These are phyloP conservation scores for Buxus sempervirens DNA, from an alignment of 164 flowering plant genomes.

Conservation along the genomic window DNA sequence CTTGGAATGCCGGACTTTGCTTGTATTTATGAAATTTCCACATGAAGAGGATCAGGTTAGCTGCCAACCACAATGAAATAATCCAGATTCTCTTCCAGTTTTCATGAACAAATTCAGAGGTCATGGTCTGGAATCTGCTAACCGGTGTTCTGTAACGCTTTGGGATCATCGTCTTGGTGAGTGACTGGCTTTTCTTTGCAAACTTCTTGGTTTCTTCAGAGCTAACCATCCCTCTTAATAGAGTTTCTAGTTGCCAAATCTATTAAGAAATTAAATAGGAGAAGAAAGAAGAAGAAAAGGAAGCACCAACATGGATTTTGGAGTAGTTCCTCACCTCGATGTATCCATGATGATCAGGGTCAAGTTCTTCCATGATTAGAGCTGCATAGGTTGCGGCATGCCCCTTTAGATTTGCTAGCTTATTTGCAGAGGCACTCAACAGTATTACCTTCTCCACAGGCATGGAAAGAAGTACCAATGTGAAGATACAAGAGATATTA, in stretches of 20 bases:
- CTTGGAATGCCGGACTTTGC: conserved; percentile 26
- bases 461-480: conserved; percentile 6
- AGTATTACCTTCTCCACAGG: conserved; percentile 54
- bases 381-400: conserved; percentile 75
- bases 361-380: conserved; percentile 94
- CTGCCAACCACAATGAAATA: conserved; percentile 41
- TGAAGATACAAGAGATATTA: not conserved
- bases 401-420: conserved; percentile 62
- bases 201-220: conserved; percentile 28
- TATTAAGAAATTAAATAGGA: conserved; percentile 17
- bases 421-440: conserved; percentile 89
- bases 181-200: conserved; percentile 28
- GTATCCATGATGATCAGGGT: conserved; percentile 83
- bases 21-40: conserved; percentile 54
- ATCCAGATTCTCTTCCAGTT: conserved; percentile 84
- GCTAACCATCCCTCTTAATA: conserved; percentile 61
- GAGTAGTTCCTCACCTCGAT: conserved; percentile 55
- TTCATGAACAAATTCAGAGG: conserved; percentile 44
- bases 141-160: conserved; percentile 57
- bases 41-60: conserved; percentile 45
- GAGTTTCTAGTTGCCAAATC: conserved; percentile 91
- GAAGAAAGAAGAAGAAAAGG: not conserved
- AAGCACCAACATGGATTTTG: not conserved
- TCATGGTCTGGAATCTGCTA: conserved; percentile 31
- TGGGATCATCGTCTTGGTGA: conserved; percentile 86